phyloP scores from a whole-genome alignment of 352 stramenopile species.

The Pythium sukuiense region DNA sequence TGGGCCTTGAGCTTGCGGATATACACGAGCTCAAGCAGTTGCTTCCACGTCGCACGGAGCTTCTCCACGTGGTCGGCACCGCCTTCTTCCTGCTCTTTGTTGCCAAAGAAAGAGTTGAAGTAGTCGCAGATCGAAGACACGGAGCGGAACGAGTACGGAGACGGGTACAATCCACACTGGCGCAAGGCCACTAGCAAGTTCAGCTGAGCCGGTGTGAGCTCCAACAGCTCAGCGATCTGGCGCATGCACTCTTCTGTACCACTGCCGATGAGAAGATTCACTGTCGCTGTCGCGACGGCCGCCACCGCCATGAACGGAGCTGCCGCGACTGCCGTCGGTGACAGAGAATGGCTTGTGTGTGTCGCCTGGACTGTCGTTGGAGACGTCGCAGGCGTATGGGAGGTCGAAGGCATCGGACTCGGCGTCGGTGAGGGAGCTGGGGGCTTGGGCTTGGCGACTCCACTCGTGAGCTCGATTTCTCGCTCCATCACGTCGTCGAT shows the following conservation, averaged over 20 bases:
- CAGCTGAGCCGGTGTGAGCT: conserved; percentile 52
- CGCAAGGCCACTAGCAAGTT: conserved; percentile 69
- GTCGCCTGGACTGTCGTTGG: conserved; percentile 15
- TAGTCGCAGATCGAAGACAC: conserved; percentile 62
- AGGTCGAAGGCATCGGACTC: conserved; percentile 3
- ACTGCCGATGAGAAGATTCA: conserved; percentile 40
- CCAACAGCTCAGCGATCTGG: conserved; percentile 45
- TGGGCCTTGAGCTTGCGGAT: conserved; percentile 51
- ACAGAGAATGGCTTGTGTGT: conserved; percentile 1
- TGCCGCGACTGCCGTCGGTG: conserved; percentile 4
- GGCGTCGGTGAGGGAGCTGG: neutral
- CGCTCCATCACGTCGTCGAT: conserved; percentile 69
- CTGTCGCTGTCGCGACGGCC: conserved; percentile 37
- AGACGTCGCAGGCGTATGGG: conserved; percentile 12
- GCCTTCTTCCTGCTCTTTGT: conserved; percentile 36
- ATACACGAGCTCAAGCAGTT: conserved; percentile 57
- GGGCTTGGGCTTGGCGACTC: neutral
- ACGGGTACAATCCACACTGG: conserved; percentile 42
- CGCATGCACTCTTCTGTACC: conserved; percentile 49
- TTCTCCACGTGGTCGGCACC: conserved; percentile 35
- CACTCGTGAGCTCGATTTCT: conserved; percentile 33
- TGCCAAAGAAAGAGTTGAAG: conserved; percentile 49
- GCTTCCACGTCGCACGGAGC: conserved; percentile 47
- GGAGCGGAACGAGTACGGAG: conserved; percentile 45
- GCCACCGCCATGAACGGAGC: conserved; percentile 21